Conservation (phyloP, 768 basidiomycete species). For the Obba rivulosa region DNA sequence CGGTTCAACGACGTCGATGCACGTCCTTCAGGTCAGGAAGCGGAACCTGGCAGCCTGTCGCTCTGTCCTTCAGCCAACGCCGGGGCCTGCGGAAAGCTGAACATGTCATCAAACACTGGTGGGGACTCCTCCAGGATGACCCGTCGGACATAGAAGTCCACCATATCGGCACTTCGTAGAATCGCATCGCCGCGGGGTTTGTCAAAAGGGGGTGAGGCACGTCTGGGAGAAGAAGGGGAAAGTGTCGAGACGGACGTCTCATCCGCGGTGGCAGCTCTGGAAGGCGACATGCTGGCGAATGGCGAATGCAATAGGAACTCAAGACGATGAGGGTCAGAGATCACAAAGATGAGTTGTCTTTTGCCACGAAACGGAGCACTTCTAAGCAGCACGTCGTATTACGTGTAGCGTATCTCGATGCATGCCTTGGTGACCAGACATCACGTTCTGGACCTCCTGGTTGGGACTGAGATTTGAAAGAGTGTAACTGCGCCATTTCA, state of each 20-base stretch:
- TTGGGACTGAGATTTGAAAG: too few species aligned
- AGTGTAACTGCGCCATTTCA: too few species aligned
- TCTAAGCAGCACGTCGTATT: too few species aligned
- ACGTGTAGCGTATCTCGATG: too few species aligned
- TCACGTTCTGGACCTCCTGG: too few species aligned
- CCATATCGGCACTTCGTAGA: slow-evolving; percentile 12
- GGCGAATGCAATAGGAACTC: too few species aligned
- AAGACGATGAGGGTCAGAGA: too few species aligned
- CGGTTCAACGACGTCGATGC: not conserved
- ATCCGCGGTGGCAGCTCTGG: not conserved
- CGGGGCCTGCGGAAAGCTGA: slow-evolving; percentile 6
- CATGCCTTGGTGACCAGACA: too few species aligned
- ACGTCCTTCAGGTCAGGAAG: not conserved
- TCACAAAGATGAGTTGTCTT: too few species aligned
- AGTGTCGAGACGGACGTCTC: not conserved
- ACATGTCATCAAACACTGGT: slow-evolving; percentile 12
- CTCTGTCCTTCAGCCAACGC: too few species aligned
- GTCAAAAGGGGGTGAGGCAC: slow-evolving; percentile 6
- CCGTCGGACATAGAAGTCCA: slow-evolving; percentile 11
- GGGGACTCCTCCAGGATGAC: slow-evolving; percentile 13
- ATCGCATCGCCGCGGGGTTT: slow-evolving; percentile 7
- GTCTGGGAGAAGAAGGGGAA: not conserved
- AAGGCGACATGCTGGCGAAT: too few species aligned
- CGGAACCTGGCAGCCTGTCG: slow-evolving; percentile 1
- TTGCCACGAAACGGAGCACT: too few species aligned